phyloP scores from a whole-genome alignment of 129 eudicot genomes.

The Centrapalus pauciflorus region DNA sequence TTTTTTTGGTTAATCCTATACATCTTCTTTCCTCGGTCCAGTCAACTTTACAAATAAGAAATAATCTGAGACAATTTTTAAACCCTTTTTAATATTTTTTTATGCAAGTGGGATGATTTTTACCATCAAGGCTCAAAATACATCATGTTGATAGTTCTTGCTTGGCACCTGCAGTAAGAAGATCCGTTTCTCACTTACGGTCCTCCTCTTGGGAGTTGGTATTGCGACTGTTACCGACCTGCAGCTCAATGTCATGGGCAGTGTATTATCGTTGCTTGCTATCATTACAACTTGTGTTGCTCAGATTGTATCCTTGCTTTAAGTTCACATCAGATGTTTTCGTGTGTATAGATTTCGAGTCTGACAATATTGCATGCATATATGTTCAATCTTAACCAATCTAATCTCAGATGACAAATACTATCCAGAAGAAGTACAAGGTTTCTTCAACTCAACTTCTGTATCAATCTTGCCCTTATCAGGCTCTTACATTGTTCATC shows the following conservation, averaged over 20 bases:
- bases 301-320: slow-evolving; percentile 84
- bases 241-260: slow-evolving; percentile 82
- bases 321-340: not conserved
- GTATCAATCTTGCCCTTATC: slow-evolving; percentile 75
- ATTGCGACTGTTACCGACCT: slow-evolving; percentile 90
- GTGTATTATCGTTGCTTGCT: slow-evolving; percentile 74
- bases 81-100: too few relatives aligned
- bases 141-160: slow-evolving; percentile 32
- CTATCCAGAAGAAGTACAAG: slow-evolving; percentile 82
- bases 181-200: slow-evolving; percentile 56
- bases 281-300: slow-evolving; percentile 83
- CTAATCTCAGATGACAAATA: slow-evolving; percentile 68
- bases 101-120: too few relatives aligned
- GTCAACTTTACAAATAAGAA: too few relatives aligned
- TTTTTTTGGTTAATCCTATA: too few relatives aligned
- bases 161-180: slow-evolving; percentile 51
- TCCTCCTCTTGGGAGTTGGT: slow-evolving; percentile 90
- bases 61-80: too few relatives aligned
- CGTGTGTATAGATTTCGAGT: not conserved
- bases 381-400: slow-evolving; percentile 33
- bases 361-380: not conserved
- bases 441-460: slow-evolving; percentile 83
- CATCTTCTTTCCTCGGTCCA: too few relatives aligned
- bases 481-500: slow-evolving; percentile 58
- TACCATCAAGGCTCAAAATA: too few relatives aligned